These are phyloP conservation scores for Plectranthus barbatus DNA, from an alignment of 257 asterid species.

Conservation along the genomic window DNA sequence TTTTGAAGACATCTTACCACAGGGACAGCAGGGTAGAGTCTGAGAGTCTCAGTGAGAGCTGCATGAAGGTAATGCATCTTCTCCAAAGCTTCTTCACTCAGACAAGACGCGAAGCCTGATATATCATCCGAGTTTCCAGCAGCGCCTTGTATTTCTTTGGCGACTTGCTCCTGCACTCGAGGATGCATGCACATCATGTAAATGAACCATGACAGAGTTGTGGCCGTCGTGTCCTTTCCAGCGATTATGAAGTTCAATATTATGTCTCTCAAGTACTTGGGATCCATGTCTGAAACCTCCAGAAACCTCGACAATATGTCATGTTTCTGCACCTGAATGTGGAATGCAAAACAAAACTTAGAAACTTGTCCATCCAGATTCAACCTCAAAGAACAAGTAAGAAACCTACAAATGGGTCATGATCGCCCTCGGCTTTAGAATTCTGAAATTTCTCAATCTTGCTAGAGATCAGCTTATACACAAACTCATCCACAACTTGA, in stretches of 20 bases:
- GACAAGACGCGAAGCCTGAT: constrained; percentile 20
- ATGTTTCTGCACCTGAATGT: constrained; percentile 27
- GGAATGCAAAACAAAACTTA: no score
- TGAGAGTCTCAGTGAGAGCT: constrained; percentile 43
- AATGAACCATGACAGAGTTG: constrained; percentile 47
- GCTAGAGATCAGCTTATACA: constrained; percentile 32
- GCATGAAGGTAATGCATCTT: constrained; percentile 56
- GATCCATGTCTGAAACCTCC: constrained; percentile 23
- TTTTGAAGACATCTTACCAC: no score
- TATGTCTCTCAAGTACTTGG: constrained; percentile 46
- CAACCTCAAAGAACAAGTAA: no score
- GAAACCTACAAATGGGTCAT: no score
- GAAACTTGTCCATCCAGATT: no score
- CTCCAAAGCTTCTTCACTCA: constrained; percentile 39
- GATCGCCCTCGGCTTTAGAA: constrained; percentile 19
- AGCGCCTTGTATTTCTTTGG: constrained; percentile 21
- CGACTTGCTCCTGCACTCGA: constrained; percentile 30
- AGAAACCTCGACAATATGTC: constrained; percentile 38
- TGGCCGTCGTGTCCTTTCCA: constrained; percentile 57
- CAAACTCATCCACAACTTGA: constrained; percentile 30
- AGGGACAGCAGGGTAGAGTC: constrained; percentile 50
- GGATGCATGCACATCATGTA: constrained; percentile 49
- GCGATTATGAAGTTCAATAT: constrained; percentile 43
- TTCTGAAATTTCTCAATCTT: constrained; percentile 26
- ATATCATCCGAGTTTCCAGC: constrained; percentile 2